Percentiles rank a stretch among this genome's conserved stretches.
These are phyloP conservation scores for Mrakia frigida DNA, from an alignment of 768 basidiomycete genomes.

Conservation along the genomic window DNA sequence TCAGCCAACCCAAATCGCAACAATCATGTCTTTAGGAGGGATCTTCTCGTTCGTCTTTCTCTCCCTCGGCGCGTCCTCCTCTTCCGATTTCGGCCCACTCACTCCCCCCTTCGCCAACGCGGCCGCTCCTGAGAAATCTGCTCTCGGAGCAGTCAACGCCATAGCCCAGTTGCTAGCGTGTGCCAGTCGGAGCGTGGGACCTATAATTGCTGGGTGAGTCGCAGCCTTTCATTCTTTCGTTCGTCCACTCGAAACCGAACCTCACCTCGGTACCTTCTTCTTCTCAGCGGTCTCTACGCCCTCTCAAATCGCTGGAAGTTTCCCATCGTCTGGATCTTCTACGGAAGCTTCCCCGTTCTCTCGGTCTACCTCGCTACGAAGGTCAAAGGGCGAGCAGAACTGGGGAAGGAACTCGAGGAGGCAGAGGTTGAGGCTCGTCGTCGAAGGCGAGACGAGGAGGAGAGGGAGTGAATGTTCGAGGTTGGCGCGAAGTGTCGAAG, in stretches of 20 bases:
- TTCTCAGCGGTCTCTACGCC: slow-evolving; percentile 6
- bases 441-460: neutral
- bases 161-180: slow-evolving; percentile 10
- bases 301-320: neutral
- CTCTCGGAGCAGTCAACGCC: slow-evolving; percentile 9
- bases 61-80: neutral
- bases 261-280: neutral
- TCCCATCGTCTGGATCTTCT: slow-evolving; percentile 9
- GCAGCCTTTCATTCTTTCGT: neutral
- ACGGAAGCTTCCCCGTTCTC: neutral
- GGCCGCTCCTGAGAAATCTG: neutral
- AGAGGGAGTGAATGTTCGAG: neutral
- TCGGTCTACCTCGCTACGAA: neutral
- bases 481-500: neutral
- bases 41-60: slow-evolving; percentile 6
- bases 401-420: neutral
- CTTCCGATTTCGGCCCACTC: neutral
- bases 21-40: slow-evolving; percentile 11
- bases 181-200: slow-evolving; percentile 1
- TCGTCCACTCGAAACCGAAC: neutral
- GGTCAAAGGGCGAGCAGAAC: neutral
- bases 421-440: too few species aligned
- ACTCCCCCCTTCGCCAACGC: neutral
- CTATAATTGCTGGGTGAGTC: slow-evolving; percentile 1
- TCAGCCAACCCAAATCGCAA: slow-evolving; percentile 2